A percentile compares a stretch with the other conserved stretches of the same genome.
Evolutionary conservation across 495 filamentous ascomycete species (phyloP).

Genomic region (Penicillium maclennaniae): DNA sequence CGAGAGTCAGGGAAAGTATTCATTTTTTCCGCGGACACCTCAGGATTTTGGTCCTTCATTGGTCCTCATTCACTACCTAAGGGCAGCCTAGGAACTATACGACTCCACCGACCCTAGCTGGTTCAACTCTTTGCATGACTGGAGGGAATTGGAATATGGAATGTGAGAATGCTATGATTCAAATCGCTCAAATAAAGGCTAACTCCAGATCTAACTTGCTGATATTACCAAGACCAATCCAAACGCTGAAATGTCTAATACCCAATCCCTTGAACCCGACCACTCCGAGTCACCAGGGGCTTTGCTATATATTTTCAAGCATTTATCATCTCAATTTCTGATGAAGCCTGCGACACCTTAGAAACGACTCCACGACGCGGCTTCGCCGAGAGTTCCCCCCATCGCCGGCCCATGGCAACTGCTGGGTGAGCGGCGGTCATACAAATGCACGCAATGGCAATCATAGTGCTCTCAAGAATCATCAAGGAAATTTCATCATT

Average conservation of each 20-base stretch:
- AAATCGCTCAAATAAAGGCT: slow-evolving; percentile 5
- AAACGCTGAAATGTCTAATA: too few relatives aligned
- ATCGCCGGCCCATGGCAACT: neutral
- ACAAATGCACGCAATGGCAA: slow-evolving; percentile 52
- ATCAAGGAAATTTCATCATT: slow-evolving; percentile 61
- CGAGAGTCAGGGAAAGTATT: slow-evolving; percentile 6
- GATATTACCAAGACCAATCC: too few relatives aligned
- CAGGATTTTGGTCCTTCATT: neutral
- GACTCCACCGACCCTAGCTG: slow-evolving; percentile 7
- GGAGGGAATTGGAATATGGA: neutral
- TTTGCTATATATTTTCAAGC: too few relatives aligned
- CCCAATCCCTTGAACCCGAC: too few relatives aligned
- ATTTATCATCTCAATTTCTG: too few relatives aligned
- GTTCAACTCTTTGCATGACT: slow-evolving; percentile 7
- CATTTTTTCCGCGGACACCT: slow-evolving; percentile 6
- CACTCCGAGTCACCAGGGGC: too few relatives aligned
- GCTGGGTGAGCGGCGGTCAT: slow-evolving; percentile 38
- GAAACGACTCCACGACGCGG: slow-evolving; percentile 8
- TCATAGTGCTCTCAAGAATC: slow-evolving; percentile 69
- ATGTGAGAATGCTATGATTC: slow-evolving; percentile 8
- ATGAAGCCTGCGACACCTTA: slow-evolving; percentile 1
- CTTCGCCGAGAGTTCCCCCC: slow-evolving; percentile 6
- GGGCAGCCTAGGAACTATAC: neutral
- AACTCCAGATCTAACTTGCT: neutral
- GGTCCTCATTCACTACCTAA: slow-evolving; percentile 1